Base-by-base conservation (phyloP, 768 basidiomycete species). In the Zangia roseola region DNA sequence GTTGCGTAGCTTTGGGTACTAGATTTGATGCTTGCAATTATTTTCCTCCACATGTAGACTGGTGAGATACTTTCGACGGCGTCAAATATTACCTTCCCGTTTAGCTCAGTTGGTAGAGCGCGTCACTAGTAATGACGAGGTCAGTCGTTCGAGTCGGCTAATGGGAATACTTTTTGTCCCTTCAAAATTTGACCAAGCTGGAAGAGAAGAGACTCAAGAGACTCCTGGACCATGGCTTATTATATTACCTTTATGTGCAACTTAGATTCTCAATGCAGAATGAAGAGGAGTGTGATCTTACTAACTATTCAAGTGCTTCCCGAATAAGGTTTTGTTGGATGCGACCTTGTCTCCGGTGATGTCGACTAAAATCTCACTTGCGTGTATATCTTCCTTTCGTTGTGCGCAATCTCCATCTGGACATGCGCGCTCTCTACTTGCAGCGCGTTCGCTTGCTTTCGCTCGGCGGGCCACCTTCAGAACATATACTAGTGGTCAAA, bases 61-160 rank as follows among this genome's bases (percentile, higher is more conserved):
- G 28, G 2, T 13, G 35, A 5, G 2, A 21, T 39, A 25, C 10
- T 7, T 17, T 17, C 9, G 8, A 3, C 3, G 10, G 20, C 19
- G 14, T 2, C 14, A 21, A 13, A 23, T 5, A 6, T 2, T 6
- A 20, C 17, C 8, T 20, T 68, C 67, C 67, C 67, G 67, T 68
- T 68, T 68, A 68, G 67, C 67, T 68, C 67, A 68, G 67, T 67
- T 70, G 67, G 73, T 81, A 81, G 80, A 81, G 79, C 80, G 80
- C 78, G 77, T 81, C 78, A 81, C 78, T 82, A 79, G 74, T 80
- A 78, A 80, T 81, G 79, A 79, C 78, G 77, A 80, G 78, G 77
- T 81, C 78, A 79, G 77, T 80, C 76, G 80, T 80, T 80, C 78
- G 53, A 81, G 67, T 78, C 78, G 79, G 78, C 79, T 76, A 73